Evolutionary conservation across 1,284 basidiomycete species (phyloP).

Genomic region (Ustilago cynodontis): DNA sequence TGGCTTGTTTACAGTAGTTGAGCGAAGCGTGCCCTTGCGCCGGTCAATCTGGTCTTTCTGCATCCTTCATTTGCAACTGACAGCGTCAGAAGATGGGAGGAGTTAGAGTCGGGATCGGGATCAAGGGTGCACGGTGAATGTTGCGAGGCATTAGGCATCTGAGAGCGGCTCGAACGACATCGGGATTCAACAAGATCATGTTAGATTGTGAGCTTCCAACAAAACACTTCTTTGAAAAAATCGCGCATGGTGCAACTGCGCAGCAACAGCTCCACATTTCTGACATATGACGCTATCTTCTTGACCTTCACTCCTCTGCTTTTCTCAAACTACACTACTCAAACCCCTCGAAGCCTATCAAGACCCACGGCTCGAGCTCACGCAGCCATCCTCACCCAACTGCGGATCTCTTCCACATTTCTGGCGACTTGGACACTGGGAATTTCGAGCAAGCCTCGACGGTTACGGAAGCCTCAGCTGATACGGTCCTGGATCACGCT

Average conservation of each 20-base stretch:
- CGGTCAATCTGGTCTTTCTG: not conserved
- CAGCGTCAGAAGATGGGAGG: too few relatives aligned
- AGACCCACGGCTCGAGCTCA: not conserved
- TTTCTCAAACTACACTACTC: not conserved
- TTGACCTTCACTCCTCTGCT: not conserved
- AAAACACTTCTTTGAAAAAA: not conserved
- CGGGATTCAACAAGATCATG: too few relatives aligned
- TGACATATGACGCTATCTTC: not conserved
- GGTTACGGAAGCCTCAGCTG: not conserved
- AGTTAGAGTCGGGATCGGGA: too few relatives aligned
- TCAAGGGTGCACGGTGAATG: too few relatives aligned
- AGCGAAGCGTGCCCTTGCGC: not conserved
- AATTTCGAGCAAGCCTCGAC: not conserved
- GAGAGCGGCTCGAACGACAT: too few relatives aligned
- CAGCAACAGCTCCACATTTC: slow-evolving; percentile 10
- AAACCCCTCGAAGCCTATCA: not conserved
- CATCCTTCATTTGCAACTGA: too few relatives aligned
- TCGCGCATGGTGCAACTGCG: slow-evolving; percentile 10
- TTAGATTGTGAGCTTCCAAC: not conserved
- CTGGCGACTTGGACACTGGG: too few relatives aligned
- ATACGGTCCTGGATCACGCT: not conserved
- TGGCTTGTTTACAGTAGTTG: not conserved
- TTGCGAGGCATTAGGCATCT: too few relatives aligned
- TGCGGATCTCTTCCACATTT: too few relatives aligned
- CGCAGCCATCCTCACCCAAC: not conserved